Base-by-base conservation (phyloP, 1,284 basidiomycete species). In the Trichosporon asahii region DNA sequence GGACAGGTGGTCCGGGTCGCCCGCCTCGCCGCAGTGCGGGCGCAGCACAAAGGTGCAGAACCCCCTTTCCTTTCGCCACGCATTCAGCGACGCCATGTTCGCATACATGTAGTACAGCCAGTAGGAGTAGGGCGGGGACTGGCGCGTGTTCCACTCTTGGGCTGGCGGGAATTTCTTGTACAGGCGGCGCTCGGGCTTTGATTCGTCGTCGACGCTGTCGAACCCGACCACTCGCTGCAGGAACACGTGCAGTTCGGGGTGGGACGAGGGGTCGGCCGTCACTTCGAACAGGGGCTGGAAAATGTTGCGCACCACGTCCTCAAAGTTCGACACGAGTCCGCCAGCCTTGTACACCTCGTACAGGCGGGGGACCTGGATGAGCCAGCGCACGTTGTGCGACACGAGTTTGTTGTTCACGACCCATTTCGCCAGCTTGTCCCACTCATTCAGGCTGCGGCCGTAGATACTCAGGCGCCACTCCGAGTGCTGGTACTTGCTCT, bases 381-480 rank as follows among this genome's bases (percentile, higher is more conserved):
- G 88, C 97, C 97, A 99, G 66, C 97, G 89, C 37, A 99, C 94
- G 79, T 99, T 99, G 82, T 98, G 95, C 8, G 95, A 98, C 82
- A 89, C 94, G 14, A 99, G 86, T 81, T 95, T 94, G 86, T 98
- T 90, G 80, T 93, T 88, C 78, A 98, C 90, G 66, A 99, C 90
- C 97, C 97, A 99, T 85, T 90, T 91, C 7, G 97, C 96, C 5
- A 99, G 87, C 80, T 98, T 98, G 86, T 99, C 97, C 97, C 97
- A 99, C 84, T 99, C 97, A 72, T 90, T 79, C 53, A 82, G 70
- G 69, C 84, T 86, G 67, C 85, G 89, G 8, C 95, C 97, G 77
- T 99, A 99, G 76, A 99, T 94, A 70, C 93, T 96, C 72, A 99
- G 88, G 9, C 97, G 89, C 91, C 97, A 99, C 85, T 99, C 97